Conservation (phyloP, 441 rosid genomes). For the Cnidoscolus chayamansa region DNA sequence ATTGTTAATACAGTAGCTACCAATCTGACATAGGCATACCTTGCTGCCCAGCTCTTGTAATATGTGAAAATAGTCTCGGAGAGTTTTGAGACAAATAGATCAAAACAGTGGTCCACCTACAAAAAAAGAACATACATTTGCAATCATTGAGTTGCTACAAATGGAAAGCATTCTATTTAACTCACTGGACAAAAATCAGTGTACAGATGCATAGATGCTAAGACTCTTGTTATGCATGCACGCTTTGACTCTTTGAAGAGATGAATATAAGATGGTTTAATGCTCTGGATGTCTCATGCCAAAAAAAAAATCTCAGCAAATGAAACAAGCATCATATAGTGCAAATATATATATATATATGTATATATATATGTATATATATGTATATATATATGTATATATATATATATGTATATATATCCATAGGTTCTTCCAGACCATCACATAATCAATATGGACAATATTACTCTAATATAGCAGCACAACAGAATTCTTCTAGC, state of each 20-base stretch:
- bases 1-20: conserved; percentile 9
- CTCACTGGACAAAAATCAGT: background rate
- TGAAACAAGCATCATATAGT: background rate
- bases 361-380: background rate
- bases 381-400: background rate
- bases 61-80: conserved; percentile 83
- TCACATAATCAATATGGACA: background rate
- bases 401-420: background rate
- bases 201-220: conserved; percentile 1
- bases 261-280: background rate
- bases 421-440: background rate
- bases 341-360: background rate
- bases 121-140: conserved; percentile 27
- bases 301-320: conserved; percentile 9
- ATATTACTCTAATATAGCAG: background rate
- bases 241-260: background rate
- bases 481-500: background rate
- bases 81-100: conserved; percentile 83
- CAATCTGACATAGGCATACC: conserved; percentile 42
- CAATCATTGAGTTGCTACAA: conserved; percentile 14
- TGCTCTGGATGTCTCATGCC: background rate
- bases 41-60: conserved; percentile 99
- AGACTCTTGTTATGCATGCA: background rate
- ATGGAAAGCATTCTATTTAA: conserved; percentile 1
- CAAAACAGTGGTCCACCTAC: conserved; percentile 99